Evolutionary conservation across 805 yeast species (phyloP).

Genomic region (Maudiozyma turicensis): DNA sequence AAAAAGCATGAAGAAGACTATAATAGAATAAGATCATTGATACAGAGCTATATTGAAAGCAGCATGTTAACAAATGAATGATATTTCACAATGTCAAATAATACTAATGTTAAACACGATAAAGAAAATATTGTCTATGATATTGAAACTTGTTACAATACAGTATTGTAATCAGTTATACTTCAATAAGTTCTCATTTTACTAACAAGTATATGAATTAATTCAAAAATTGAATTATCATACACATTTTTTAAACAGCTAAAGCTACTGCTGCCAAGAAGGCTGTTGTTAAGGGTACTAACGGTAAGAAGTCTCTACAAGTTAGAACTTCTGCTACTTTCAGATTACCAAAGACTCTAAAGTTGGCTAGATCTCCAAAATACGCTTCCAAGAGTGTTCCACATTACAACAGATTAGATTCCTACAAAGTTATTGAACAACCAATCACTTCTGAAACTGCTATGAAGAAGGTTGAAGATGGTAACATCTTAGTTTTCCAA

Average conservation of each 20-base stretch:
- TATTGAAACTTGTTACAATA: too few relatives aligned
- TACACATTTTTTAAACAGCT: slow-evolving; percentile 24
- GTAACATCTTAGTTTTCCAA: slow-evolving; percentile 98
- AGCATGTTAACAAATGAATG: too few relatives aligned
- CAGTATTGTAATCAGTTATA: too few relatives aligned
- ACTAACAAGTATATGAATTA: background rate
- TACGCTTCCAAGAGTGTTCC: slow-evolving; percentile 94
- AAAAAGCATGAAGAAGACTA: too few relatives aligned
- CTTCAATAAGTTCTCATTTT: background rate
- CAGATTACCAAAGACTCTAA: slow-evolving; percentile 96
- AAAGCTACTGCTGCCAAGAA: slow-evolving; percentile 98
- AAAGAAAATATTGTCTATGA: too few relatives aligned
- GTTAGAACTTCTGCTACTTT: slow-evolving; percentile 92
- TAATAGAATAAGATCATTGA: too few relatives aligned
- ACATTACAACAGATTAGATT: slow-evolving; percentile 94
- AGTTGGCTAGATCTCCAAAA: slow-evolving; percentile 88
- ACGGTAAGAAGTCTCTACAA: slow-evolving; percentile 81
- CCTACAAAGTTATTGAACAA: slow-evolving; percentile 85
- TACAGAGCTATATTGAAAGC: too few relatives aligned
- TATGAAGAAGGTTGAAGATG: slow-evolving; percentile 98
- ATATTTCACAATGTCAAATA: too few relatives aligned
- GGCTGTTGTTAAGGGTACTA: slow-evolving; percentile 96
- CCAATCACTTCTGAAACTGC: slow-evolving; percentile 98
- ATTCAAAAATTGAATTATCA: background rate
- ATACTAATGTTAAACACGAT: too few relatives aligned